Conservation (phyloP, 306 rosid genomes). For the Malus sieversii region DNA sequence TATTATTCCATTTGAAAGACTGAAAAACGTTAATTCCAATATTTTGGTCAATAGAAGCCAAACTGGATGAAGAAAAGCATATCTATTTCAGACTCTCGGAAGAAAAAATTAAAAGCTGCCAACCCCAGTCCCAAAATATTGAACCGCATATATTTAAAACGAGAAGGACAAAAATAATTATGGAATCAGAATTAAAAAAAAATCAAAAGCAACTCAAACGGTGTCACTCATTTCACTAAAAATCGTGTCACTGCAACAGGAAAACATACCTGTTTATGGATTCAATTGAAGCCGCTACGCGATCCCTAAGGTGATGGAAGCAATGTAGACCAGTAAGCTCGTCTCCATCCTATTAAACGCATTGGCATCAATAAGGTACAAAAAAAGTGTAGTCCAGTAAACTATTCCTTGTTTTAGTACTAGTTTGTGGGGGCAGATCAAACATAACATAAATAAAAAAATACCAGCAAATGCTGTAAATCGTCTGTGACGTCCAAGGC, state of each 20-base stretch:
- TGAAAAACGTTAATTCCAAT: neutral
- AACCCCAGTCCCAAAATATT: neutral
- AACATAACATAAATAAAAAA: neutral
- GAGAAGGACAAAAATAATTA: neutral
- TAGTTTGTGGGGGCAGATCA: neutral
- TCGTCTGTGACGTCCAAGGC: slow-evolving; percentile 91
- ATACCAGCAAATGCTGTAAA: slow-evolving; percentile 86
- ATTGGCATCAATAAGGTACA: neutral
- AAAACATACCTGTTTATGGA: slow-evolving; percentile 78
- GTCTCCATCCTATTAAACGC: slow-evolving; percentile 72
- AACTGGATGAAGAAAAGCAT: neutral
- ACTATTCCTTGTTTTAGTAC: neutral
- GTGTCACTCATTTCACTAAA: neutral
- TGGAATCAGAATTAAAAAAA: neutral
- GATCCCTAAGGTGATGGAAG: slow-evolving; percentile 94
- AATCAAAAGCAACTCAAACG: neutral
- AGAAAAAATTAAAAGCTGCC: neutral
- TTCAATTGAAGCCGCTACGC: slow-evolving; percentile 75
- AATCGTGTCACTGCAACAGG: neutral
- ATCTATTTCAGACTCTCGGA: neutral
- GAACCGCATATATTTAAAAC: neutral
- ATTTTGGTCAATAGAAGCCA: neutral
- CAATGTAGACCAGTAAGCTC: slow-evolving; percentile 97
- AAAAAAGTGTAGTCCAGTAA: neutral
- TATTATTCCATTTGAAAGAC: neutral